Conservation (phyloP, 2,329 filamentous ascomycete genomes). For the Dendryphion nanum region DNA sequence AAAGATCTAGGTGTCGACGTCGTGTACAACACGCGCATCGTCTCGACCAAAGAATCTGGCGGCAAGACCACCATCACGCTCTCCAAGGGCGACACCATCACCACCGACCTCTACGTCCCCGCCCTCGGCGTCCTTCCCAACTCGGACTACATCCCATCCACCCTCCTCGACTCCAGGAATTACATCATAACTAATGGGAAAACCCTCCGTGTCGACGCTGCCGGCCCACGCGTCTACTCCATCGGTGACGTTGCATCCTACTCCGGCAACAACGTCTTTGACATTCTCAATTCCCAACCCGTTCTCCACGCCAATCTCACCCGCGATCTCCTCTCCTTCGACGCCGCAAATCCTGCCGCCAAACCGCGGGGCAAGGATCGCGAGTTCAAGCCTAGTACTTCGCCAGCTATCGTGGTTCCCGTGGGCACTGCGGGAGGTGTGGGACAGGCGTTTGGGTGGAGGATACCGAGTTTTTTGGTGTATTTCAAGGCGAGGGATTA, state of each 20-base stretch:
- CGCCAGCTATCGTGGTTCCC: conserved; percentile 29
- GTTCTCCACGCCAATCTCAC: conserved; percentile 47
- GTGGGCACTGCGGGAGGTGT: conserved; percentile 34
- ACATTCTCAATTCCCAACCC: conserved; percentile 41
- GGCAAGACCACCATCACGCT: conserved; percentile 41
- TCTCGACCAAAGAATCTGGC: conserved; percentile 19
- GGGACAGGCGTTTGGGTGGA: conserved; percentile 38
- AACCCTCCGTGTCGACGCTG: conserved; percentile 47
- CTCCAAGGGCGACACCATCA: conserved; percentile 46
- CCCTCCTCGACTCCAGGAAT: conserved; percentile 46
- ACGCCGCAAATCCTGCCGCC: conserved; percentile 13
- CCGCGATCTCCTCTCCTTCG: conserved; percentile 43
- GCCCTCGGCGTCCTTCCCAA: conserved; percentile 54
- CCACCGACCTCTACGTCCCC: conserved; percentile 54
- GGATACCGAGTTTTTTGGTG: conserved; percentile 38
- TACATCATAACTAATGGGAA: conserved; percentile 49
- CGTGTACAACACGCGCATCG: conserved; percentile 39
- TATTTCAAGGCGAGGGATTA: conserved; percentile 44
- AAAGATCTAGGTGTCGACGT: conserved; percentile 49
- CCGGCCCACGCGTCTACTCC: conserved; percentile 48
- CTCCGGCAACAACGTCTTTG: conserved; percentile 42
- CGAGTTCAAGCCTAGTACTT: conserved; percentile 17
- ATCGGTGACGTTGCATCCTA: conserved; percentile 48
- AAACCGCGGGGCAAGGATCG: conserved; percentile 26
- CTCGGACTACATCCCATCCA: conserved; percentile 50